Evolutionary conservation across 2,329 filamentous ascomycete species (phyloP).

Genomic region (Didymella sp.): DNA sequence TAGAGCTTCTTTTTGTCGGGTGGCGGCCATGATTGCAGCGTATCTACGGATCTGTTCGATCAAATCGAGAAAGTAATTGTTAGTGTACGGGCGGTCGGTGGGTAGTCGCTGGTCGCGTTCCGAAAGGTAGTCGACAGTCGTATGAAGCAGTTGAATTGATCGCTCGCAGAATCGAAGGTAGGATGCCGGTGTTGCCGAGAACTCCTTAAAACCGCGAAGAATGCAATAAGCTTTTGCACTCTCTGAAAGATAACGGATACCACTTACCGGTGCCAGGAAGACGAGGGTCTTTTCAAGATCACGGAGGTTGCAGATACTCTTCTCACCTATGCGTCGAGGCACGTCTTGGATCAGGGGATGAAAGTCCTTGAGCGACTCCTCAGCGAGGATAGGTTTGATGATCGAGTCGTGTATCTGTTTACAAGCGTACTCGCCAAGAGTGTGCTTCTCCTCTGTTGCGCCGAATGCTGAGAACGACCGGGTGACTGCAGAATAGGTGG

Average conservation of each 20-base stretch:
- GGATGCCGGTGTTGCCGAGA: conserved; percentile 69
- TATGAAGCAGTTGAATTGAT: conserved; percentile 88
- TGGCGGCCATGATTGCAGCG: conserved; percentile 80
- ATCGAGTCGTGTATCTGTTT: conserved; percentile 82
- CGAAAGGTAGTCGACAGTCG: conserved; percentile 83
- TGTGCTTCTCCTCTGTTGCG: conserved; percentile 55
- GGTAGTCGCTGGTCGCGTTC: conserved; percentile 86
- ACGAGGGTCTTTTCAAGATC: conserved; percentile 94
- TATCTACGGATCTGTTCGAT: conserved; percentile 92
- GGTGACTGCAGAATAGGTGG: conserved; percentile 51
- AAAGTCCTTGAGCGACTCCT: conserved; percentile 78
- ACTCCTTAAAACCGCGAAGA: conserved; percentile 72
- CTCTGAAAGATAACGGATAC: conserved; percentile 57
- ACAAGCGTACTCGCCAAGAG: conserved; percentile 72
- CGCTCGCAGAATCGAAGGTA: conserved; percentile 91
- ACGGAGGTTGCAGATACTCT: conserved; percentile 87
- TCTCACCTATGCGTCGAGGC: conserved; percentile 78
- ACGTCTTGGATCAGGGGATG: conserved; percentile 79
- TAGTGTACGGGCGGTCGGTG: conserved; percentile 88
- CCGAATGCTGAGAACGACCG: conserved; percentile 54
- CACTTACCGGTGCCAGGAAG: conserved; percentile 92
- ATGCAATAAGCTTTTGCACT: conserved; percentile 73
- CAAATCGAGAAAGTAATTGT: conserved; percentile 95
- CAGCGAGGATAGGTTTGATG: conserved; percentile 75
- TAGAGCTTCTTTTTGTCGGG: conserved; percentile 70